Evolutionary conservation across 805 yeast genomes (phyloP).

Genomic region (Saccharomycopsis schoenii): DNA sequence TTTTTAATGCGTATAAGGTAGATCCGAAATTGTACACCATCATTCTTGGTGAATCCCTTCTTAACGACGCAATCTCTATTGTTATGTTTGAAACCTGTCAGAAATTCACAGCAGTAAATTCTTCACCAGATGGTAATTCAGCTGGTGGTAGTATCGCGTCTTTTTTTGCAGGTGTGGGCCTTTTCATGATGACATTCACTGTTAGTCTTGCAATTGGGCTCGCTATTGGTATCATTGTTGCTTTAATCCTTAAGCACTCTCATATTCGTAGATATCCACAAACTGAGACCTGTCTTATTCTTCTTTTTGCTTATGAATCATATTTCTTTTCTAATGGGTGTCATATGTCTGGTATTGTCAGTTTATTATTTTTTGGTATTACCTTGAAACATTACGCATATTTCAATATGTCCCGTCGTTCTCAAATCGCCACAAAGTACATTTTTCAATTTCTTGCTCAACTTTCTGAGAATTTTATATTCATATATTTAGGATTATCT

Average conservation of each 20-base stretch:
- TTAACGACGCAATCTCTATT: constrained; percentile 96
- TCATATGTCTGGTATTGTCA: constrained; percentile 98
- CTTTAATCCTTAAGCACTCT: constrained; percentile 82
- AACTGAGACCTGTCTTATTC: constrained; percentile 87
- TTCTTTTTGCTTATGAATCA: constrained; percentile 87
- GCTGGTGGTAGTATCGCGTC: constrained; percentile 40
- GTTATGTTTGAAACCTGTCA: constrained; percentile 99
- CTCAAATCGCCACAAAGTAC: constrained; percentile 93
- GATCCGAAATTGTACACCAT: constrained; percentile 96
- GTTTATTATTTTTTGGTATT: constrained; percentile 90
- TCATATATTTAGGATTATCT: constrained; percentile 88
- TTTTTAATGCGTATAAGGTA: constrained; percentile 94
- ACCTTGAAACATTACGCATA: constrained; percentile 95
- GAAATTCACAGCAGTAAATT: constrained; percentile 38
- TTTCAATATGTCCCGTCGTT: constrained; percentile 93
- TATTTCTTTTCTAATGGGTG: constrained; percentile 98
- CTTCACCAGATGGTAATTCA: constrained; percentile 58
- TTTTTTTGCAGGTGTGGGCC: constrained; percentile 88
- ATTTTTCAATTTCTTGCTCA: constrained; percentile 92
- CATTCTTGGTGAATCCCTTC: constrained; percentile 89
- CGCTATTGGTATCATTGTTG: constrained; percentile 78
- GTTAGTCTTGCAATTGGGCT: constrained; percentile 86
- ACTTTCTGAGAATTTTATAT: constrained; percentile 91
- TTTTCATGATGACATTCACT: constrained; percentile 87
- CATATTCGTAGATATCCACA: constrained; percentile 93